Percentiles rank a stretch among this genome's conserved stretches.
Evolutionary conservation across 2,329 filamentous ascomycete species (phyloP).

Genomic region (Ambrosiella beaveri): DNA sequence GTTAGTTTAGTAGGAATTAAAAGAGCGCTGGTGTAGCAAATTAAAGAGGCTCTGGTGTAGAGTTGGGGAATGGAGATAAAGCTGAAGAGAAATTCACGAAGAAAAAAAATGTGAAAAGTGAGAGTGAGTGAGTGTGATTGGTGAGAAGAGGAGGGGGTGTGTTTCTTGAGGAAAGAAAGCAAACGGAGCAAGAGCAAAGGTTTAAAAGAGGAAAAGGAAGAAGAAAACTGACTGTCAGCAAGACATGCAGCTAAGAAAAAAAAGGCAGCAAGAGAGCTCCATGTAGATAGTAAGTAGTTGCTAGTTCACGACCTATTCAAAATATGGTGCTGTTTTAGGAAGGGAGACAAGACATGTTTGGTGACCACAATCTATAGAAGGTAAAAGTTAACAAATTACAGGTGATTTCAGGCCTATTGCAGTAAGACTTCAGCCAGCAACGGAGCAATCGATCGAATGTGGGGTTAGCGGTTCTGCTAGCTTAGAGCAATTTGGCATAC

Average conservation of each 20-base stretch:
- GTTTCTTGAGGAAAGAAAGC: conserved; percentile 14
- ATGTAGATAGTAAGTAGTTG: background rate
- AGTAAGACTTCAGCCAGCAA: background rate
- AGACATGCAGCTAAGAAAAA: background rate
- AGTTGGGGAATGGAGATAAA: background rate
- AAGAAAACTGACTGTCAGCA: background rate
- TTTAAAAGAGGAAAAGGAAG: conserved; percentile 3
- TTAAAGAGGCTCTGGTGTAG: conserved; percentile 1
- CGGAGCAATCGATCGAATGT: background rate
- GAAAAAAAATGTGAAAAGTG: conserved; percentile 12
- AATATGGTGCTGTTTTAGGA: conserved; percentile 12
- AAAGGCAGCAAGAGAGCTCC: background rate
- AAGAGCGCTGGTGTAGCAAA: conserved; percentile 2
- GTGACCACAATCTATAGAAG: background rate
- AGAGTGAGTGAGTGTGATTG: conserved; percentile 1
- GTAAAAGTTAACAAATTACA: background rate
- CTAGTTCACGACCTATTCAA: background rate
- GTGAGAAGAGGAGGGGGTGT: conserved; percentile 13
- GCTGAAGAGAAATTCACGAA: conserved; percentile 13
- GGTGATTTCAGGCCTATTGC: background rate
- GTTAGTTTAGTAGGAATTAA: conserved; percentile 4
- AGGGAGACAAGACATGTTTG: background rate
- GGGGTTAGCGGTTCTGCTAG: background rate
- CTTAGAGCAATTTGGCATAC: background rate
- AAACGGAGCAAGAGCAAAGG: background rate